phyloP scores from a whole-genome alignment of 2,329 filamentous ascomycete genomes.

The Nemania sp. region DNA sequence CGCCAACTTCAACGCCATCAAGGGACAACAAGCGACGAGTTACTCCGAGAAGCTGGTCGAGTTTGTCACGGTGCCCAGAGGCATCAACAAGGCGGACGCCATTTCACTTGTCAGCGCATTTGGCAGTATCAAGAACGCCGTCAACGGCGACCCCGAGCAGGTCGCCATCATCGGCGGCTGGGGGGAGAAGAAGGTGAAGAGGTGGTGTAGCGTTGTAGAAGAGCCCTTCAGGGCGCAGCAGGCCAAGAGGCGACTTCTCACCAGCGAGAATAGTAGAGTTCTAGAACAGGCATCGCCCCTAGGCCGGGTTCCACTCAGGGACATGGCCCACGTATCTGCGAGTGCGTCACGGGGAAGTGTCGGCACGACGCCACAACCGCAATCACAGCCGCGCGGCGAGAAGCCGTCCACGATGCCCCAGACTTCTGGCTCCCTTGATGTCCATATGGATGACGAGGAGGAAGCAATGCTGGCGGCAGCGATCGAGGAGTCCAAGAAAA shows the following conservation, averaged over 20 bases:
- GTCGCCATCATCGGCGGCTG: constrained; percentile 84
- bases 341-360: constrained; percentile 33
- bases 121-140: constrained; percentile 81
- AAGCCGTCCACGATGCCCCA: not conserved
- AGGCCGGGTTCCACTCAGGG: constrained; percentile 47
- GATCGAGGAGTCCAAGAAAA: constrained; percentile 52
- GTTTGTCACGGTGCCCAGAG: constrained; percentile 87
- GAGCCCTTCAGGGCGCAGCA: constrained; percentile 82
- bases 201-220: constrained; percentile 79
- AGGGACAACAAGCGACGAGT: constrained; percentile 78
- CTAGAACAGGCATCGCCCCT: constrained; percentile 48
- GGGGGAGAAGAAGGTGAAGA: constrained; percentile 92
- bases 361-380: constrained; percentile 32
- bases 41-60: constrained; percentile 89
- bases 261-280: constrained; percentile 34
- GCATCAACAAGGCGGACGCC: constrained; percentile 93
- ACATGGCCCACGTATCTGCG: constrained; percentile 42
- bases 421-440: constrained; percentile 35
- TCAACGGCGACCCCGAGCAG: constrained; percentile 88
- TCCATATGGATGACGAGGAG: constrained; percentile 51
- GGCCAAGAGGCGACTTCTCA: constrained; percentile 53
- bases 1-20: constrained; percentile 78
- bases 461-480: constrained; percentile 55
- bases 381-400: constrained; percentile 3
- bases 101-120: constrained; percentile 89